Conservation (phyloP, 1,284 basidiomycete genomes). For the Boletellus dicymbophilus region DNA sequence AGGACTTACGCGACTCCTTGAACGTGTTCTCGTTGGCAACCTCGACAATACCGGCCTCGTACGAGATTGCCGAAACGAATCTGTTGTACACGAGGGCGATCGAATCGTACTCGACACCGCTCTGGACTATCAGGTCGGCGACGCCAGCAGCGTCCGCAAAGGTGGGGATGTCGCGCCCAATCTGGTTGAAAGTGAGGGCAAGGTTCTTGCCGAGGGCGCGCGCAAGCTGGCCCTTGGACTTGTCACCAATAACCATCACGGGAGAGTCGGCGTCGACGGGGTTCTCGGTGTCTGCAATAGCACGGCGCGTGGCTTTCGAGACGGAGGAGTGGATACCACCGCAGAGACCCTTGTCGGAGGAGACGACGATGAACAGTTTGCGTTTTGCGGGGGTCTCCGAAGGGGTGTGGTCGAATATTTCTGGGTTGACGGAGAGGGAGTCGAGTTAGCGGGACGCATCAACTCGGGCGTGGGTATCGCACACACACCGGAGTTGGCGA, state of each 20-base stretch:
- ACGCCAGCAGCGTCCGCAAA: constrained; percentile 96
- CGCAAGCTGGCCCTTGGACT: constrained; percentile 92
- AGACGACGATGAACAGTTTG: constrained; percentile 91
- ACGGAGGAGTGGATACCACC: constrained; percentile 99
- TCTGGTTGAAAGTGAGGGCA: constrained; percentile 93
- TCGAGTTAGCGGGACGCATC: constrained; percentile 6
- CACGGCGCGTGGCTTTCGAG: constrained; percentile 84
- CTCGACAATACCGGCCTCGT: constrained; percentile 79
- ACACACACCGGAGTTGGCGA: constrained; percentile 86
- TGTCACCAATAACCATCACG: constrained; percentile 94
- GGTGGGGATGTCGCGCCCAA: constrained; percentile 96
- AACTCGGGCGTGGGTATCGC: not conserved
- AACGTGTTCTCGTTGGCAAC: constrained; percentile 83
- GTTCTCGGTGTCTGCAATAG: constrained; percentile 51
- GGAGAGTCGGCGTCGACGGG: constrained; percentile 65
- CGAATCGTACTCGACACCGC: constrained; percentile 87
- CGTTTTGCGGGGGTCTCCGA: constrained; percentile 63
- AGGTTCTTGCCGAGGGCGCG: constrained; percentile 72
- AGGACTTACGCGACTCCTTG: constrained; percentile 68
- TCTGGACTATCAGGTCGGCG: constrained; percentile 91
- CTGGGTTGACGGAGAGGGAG: constrained; percentile 45
- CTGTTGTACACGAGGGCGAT: constrained; percentile 93
- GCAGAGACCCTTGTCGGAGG: constrained; percentile 99
- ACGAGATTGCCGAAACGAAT: constrained; percentile 93
- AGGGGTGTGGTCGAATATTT: constrained; percentile 79